A percentile compares a stretch with the other conserved stretches of the same genome.
These are phyloP conservation scores for Drechslerella dactyloides DNA, from an alignment of 2,329 filamentous ascomycete species.

Conservation along the genomic window DNA sequence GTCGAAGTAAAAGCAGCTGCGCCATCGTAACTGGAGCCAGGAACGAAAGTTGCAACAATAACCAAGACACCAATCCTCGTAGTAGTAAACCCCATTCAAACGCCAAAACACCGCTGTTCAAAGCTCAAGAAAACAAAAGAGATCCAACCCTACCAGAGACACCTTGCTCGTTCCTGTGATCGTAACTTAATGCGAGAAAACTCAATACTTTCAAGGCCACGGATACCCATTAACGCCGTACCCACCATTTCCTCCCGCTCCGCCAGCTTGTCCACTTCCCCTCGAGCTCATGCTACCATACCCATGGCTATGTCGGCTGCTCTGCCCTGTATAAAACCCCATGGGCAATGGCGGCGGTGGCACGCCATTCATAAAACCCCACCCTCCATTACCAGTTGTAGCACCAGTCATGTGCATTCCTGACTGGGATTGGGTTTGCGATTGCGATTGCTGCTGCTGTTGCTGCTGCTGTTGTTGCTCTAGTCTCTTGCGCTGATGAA, in stretches of 20 bases:
- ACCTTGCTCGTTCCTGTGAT: not conserved
- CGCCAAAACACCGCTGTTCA: not conserved
- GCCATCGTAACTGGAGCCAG: too few species aligned
- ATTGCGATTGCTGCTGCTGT: conserved; percentile 7
- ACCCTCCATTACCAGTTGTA: conserved; percentile 36
- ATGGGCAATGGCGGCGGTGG: conserved; percentile 42
- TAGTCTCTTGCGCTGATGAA: conserved; percentile 39
- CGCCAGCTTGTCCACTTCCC: conserved; percentile 34
- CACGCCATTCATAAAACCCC: conserved; percentile 38
- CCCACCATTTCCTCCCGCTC: conserved; percentile 17
- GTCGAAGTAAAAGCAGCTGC: too few species aligned
- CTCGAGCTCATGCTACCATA: conserved; percentile 49
- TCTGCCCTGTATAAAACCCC: conserved; percentile 46
- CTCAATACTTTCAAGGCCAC: conserved; percentile 25
- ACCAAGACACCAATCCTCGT: conserved; percentile 3
- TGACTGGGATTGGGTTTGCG: conserved; percentile 10
- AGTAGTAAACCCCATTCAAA: not conserved
- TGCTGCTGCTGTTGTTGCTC: conserved; percentile 29
- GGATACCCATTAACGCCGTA: conserved; percentile 39
- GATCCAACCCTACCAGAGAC: conserved; percentile 1
- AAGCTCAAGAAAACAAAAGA: conserved; percentile 3
- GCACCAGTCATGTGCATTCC: conserved; percentile 24
- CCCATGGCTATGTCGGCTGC: conserved; percentile 33
- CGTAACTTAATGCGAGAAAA: not conserved
- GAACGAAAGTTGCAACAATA: not conserved